Percentiles rank a stretch among this genome's conserved stretches.
Conservation (phyloP, 768 basidiomycete species). For the Antrodiella citrinella region DNA sequence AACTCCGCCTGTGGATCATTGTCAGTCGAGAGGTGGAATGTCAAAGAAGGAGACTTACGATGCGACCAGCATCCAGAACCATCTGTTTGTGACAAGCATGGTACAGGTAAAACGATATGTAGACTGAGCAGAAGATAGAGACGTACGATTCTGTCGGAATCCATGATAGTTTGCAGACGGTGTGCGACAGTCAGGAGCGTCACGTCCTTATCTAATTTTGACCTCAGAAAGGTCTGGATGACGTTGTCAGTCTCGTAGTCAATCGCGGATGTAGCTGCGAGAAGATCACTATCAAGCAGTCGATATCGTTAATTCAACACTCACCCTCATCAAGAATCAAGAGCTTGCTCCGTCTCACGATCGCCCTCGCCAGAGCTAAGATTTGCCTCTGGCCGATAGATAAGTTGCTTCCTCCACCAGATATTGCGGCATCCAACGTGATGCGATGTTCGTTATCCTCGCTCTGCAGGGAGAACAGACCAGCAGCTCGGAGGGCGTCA, state of each 20-base stretch:
- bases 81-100: slow-evolving; percentile 20
- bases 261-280: not conserved
- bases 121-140: not conserved
- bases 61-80: slow-evolving; percentile 32
- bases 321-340: slow-evolving; percentile 49
- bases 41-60: not conserved
- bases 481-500: slow-evolving; percentile 38
- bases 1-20: slow-evolving; percentile 28
- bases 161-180: slow-evolving; percentile 48
- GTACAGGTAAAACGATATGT: not conserved
- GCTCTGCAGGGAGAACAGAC: slow-evolving; percentile 33
- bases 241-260: slow-evolving; percentile 49
- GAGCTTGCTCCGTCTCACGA: slow-evolving; percentile 46
- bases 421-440: slow-evolving; percentile 35
- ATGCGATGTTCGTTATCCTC: slow-evolving; percentile 28
- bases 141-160: slow-evolving; percentile 48
- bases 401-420: slow-evolving; percentile 35
- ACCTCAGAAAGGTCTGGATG: slow-evolving; percentile 48
- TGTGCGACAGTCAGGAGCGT: slow-evolving; percentile 55
- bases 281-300: not conserved
- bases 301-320: slow-evolving; percentile 7
- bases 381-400: slow-evolving; percentile 54
- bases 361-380: slow-evolving; percentile 51
- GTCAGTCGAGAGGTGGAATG: slow-evolving; percentile 1
- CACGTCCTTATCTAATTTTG: slow-evolving; percentile 30